Percentiles rank a stretch among this genome's conserved stretches.
These are phyloP conservation scores for Podospora tetraspora DNA, from an alignment of 495 filamentous ascomycete genomes.

Conservation along the genomic window DNA sequence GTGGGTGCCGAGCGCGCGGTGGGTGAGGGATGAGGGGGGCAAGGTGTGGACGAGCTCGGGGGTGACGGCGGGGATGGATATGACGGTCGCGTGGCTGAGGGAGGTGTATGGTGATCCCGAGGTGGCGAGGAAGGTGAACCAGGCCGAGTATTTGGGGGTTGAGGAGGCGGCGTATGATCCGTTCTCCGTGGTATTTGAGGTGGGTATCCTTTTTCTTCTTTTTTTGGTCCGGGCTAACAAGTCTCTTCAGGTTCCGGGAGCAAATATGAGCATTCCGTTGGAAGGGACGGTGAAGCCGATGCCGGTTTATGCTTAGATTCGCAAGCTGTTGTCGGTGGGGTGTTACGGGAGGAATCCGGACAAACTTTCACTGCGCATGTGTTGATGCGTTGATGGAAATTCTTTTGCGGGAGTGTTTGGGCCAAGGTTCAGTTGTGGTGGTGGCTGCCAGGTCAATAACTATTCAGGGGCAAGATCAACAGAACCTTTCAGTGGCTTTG, in stretches of 20 bases:
- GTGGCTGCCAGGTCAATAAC: neutral
- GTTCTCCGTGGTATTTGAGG: constrained; percentile 2
- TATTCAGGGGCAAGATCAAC: neutral
- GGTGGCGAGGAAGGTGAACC: neutral
- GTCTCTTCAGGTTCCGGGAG: neutral
- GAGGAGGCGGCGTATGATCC: neutral
- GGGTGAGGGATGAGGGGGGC: constrained; percentile 61
- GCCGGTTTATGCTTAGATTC: neutral
- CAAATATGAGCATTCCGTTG: constrained; percentile 2
- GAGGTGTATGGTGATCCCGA: constrained; percentile 5
- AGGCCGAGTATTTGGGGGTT: neutral
- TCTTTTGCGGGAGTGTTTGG: no score
- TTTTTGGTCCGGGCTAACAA: neutral
- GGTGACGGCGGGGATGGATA: constrained; percentile 5
- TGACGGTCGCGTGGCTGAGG: constrained; percentile 6
- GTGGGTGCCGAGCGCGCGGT: constrained; percentile 59
- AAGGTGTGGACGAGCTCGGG: constrained; percentile 53
- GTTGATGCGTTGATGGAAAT: neutral
- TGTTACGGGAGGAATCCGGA: no score
- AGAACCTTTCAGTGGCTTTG: no score
- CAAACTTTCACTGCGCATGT: neutral
- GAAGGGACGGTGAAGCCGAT: neutral
- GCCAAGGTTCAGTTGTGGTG: neutral
- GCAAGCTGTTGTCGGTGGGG: no score
- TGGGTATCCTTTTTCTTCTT: neutral